phyloP scores from a whole-genome alignment of 176 grass and related monocot species.

The Oryza rufipogon region DNA sequence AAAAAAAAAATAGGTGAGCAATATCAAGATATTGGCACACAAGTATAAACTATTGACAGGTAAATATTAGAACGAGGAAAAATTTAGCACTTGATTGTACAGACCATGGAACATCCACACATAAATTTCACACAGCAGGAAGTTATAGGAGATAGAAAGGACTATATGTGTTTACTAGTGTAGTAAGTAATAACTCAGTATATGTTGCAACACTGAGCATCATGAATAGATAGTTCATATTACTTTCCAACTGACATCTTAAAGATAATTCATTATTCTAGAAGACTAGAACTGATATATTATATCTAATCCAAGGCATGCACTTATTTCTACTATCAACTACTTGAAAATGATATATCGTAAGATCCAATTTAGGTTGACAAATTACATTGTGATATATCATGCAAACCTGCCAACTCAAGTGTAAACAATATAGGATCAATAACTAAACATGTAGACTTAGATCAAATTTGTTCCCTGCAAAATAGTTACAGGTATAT shows the following conservation, averaged over 20 bases:
- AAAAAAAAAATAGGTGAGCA: slow-evolving; percentile 15
- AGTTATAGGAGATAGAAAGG: slow-evolving; percentile 6
- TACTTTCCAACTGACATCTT: background rate
- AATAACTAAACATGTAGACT: background rate
- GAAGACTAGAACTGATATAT: background rate
- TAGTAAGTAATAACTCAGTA: background rate
- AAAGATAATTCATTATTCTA: background rate
- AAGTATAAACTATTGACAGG: background rate
- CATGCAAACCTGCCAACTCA: background rate
- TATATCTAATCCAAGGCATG: slow-evolving; percentile 19
- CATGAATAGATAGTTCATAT: slow-evolving; percentile 21
- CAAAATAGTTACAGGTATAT: background rate
- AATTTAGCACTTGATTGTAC: background rate
- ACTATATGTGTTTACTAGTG: slow-evolving; percentile 1
- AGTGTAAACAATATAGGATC: background rate
- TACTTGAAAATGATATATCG: background rate
- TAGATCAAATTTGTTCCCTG: background rate
- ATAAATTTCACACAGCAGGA: background rate
- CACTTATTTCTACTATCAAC: background rate
- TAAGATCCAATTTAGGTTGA: background rate
- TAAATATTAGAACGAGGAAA: background rate
- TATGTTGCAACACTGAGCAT: background rate
- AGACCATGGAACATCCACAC: slow-evolving; percentile 3
- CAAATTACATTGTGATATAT: background rate
- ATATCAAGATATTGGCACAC: background rate